Base-by-base conservation (phyloP, 257 asterid species). In the Lantana camara region DNA sequence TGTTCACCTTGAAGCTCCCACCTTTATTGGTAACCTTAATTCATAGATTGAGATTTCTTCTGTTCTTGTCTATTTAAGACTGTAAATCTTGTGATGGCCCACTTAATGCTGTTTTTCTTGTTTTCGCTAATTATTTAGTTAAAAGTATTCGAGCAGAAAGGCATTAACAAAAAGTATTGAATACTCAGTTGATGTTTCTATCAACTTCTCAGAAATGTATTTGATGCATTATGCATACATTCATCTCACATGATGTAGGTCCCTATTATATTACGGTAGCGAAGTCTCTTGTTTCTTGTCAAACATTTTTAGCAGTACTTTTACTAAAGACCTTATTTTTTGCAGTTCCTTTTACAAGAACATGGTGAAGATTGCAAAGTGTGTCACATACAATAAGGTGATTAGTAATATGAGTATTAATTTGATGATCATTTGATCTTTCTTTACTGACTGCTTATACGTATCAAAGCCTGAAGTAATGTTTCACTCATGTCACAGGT, bases 331-430 rank as follows among this genome's bases (percentile, higher is more conserved):
- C n/a, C n/a, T 27, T 27, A 27, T 27, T 27, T 27, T 27, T 27
- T 74, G 82, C 82, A 93, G 99, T 47, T 83, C 85, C 70, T 93
- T 93, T 80, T 90, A 90, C 84, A 79, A 82, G 80, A 93, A 93
- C 83, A 83, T 90, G 96, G 86, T 87, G 81, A 84, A 17, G 79
- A 86, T 93, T 32, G 80, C 87, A 14, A 93, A 81, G 58, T 87
- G 97, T 45, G 99, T 93, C 67, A 93, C 97, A 4, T 90, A 82
- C 68, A 93, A 93, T 76, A 87, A 93, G 96, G 99, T 89, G 63
- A 74, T 57, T 66, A 19, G 20, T 55, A 3, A 24, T 15, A 24
- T 23, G 47, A 23, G 57, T 23, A 22, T 12, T 11, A 52, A n/a
- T 29, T 0, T 15, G 10, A 12, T 9, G 21, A 15, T 11, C 57